Base-by-base conservation (phyloP, 192 early-diverging fungal genomes). In the Pilobolus umbonatus region DNA sequence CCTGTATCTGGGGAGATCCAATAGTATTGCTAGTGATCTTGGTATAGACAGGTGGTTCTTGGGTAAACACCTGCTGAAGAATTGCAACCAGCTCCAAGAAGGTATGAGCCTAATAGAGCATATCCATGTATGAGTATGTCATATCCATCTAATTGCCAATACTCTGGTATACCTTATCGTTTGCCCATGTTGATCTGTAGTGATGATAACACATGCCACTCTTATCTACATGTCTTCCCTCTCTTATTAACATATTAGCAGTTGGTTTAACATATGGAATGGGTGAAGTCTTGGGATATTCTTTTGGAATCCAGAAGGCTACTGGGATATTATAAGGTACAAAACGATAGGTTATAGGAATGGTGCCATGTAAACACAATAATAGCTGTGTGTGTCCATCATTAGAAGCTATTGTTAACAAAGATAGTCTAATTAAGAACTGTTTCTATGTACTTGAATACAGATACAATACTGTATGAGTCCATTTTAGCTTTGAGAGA, bases 241-340 rank as follows among this genome's bases (percentile, higher is more conserved):
- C 78, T 61, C 81, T 84, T 11, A 98, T 82, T 5, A 90, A 70
- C 95, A 98, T 98, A 35, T 72, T 77, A 7, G 83, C 75, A 17
- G 95, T 98, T 22, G 95, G 95, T 19, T 80, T 88, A 26, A 98
- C 95, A 64, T 88, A 91, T 2, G 80, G 80, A 55, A 92, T 76
- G 17, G 95, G 94, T 26, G 92, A 80, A 49, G 80, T 68, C 40
- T 74, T 66, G 6, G 95, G 95, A 63, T 94, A 98, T 32, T 73
- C 75, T 26, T 79, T 80, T 39, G 94, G 94, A 12, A 95, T 71
- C 92, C 91, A 96, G 31, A 93, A 77, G 10, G 84, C 86, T 3
- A 98, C 80, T 1, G 94, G 95, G 45, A 98, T 95, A 68, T 98
- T 95, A 74, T 95, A 96, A 30, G 84, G 79, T 1, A 69, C 74